Conservation (phyloP, 768 basidiomycete genomes). For the Tylopilus cervinicoccineus region DNA sequence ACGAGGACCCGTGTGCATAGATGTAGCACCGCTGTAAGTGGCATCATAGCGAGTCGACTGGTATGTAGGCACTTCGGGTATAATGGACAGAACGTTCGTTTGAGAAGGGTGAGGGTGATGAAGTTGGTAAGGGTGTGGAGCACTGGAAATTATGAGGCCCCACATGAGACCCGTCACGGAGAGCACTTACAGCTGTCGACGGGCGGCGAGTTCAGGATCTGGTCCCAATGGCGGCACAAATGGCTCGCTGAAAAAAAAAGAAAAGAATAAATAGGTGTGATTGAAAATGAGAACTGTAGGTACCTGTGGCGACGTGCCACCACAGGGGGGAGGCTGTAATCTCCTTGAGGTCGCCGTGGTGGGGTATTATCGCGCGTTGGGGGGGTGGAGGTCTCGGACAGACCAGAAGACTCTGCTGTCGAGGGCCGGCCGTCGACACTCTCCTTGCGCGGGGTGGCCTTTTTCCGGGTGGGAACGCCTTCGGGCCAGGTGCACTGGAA, state of each 20-base stretch:
- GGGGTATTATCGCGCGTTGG: slow-evolving; percentile 66
- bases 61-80: slow-evolving; percentile 56
- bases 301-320: slow-evolving; percentile 42
- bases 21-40: slow-evolving; percentile 36
- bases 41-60: slow-evolving; percentile 51
- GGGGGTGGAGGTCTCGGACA: slow-evolving; percentile 70
- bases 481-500: slow-evolving; percentile 82
- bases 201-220: slow-evolving; percentile 39
- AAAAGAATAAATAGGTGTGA: slow-evolving; percentile 3
- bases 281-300: not conserved
- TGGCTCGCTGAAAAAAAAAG: slow-evolving; percentile 36
- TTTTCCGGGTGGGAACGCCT: slow-evolving; percentile 68
- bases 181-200: slow-evolving; percentile 45
- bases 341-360: slow-evolving; percentile 46
- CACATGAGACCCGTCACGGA: not conserved
- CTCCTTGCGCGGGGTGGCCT: slow-evolving; percentile 54
- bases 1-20: slow-evolving; percentile 35
- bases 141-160: slow-evolving; percentile 29
- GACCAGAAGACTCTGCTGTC: slow-evolving; percentile 69
- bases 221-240: slow-evolving; percentile 41
- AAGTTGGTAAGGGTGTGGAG: slow-evolving; percentile 41
- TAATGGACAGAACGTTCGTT: slow-evolving; percentile 48
- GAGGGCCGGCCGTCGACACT: slow-evolving; percentile 62
- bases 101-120: slow-evolving; percentile 41
- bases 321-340: slow-evolving; percentile 35